Evolutionary conservation across 83 land plant genomes (phyloP).

Genomic region (Picea abies): DNA sequence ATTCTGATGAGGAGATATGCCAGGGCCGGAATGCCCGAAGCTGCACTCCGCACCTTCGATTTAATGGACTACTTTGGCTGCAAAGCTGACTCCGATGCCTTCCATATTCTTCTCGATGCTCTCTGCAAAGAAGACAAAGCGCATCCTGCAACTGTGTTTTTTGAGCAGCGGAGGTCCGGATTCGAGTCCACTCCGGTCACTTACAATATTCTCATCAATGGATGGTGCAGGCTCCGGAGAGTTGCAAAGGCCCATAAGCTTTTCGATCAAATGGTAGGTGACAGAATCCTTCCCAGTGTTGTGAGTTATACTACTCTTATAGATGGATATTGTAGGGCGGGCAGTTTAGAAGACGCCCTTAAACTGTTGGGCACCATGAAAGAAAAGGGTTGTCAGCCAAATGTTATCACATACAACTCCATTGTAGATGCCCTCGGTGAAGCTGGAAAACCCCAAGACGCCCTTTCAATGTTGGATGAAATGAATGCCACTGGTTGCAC

Average conservation of each 20-base stretch:
- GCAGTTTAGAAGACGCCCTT: constrained; percentile 45
- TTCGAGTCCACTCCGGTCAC: too few relatives aligned
- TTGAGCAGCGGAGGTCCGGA: constrained; percentile 15
- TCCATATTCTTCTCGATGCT: constrained; percentile 50
- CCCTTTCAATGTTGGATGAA: constrained; percentile 43
- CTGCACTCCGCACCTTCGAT: constrained; percentile 51
- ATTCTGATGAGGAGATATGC: constrained; percentile 56
- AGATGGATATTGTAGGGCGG: constrained; percentile 59
- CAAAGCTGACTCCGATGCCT: neutral
- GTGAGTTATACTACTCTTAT: constrained; percentile 70
- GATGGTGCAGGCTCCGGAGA: constrained; percentile 46
- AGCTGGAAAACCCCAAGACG: constrained; percentile 50
- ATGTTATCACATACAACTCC: constrained; percentile 55
- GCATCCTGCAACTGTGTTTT: constrained; percentile 32
- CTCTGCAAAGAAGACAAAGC: constrained; percentile 62
- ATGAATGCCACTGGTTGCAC: constrained; percentile 28
- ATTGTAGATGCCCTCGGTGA: constrained; percentile 64
- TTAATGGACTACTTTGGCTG: constrained; percentile 22
- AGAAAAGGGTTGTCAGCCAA: constrained; percentile 40
- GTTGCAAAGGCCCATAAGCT: constrained; percentile 46
- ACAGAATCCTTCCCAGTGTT: constrained; percentile 41
- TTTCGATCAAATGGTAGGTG: constrained; percentile 40
- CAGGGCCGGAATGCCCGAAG: constrained; percentile 30
- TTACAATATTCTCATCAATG: constrained; percentile 56
- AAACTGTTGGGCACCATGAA: constrained; percentile 49